Conservation (phyloP, 768 basidiomycete genomes). For the Lentinula lateritia region DNA sequence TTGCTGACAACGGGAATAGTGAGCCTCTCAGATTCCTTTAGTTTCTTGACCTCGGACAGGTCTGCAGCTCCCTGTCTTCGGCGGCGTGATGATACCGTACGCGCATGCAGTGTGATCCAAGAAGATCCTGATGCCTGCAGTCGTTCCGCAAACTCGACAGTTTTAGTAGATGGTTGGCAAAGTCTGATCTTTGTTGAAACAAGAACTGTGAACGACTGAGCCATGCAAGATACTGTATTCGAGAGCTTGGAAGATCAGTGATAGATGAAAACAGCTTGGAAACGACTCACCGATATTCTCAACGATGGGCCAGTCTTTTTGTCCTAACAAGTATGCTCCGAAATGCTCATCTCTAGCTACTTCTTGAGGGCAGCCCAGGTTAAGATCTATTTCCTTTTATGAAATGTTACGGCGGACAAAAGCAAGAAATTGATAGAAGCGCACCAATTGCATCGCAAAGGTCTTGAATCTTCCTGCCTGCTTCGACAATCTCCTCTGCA, state of each 20-base stretch:
- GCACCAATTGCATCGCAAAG: slow-evolving; percentile 70
- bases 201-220: slow-evolving; percentile 57
- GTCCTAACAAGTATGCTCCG: slow-evolving; percentile 71
- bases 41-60: slow-evolving; percentile 48
- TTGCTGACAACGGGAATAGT: slow-evolving; percentile 66
- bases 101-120: slow-evolving; percentile 71
- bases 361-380: slow-evolving; percentile 78
- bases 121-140: slow-evolving; percentile 64
- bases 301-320: slow-evolving; percentile 68
- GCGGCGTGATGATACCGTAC: slow-evolving; percentile 64
- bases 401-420: slow-evolving; percentile 5
- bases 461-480: slow-evolving; percentile 51
- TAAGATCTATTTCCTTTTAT: slow-evolving; percentile 48
- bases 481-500: slow-evolving; percentile 52
- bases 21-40: slow-evolving; percentile 39
- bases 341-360: slow-evolving; percentile 60
- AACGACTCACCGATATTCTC: slow-evolving; percentile 51
- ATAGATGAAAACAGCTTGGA: too few species aligned
- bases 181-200: slow-evolving; percentile 60
- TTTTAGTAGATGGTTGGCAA: slow-evolving; percentile 48
- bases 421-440: slow-evolving; percentile 6
- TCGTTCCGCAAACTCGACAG: slow-evolving; percentile 47
- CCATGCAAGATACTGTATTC: slow-evolving; percentile 56
- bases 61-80: slow-evolving; percentile 71
- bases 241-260: not conserved